A percentile compares a stretch with the other conserved stretches of the same genome.
Evolutionary conservation across 2,329 filamentous ascomycete species (phyloP).

Genomic region (Orbilia brochopaga): DNA sequence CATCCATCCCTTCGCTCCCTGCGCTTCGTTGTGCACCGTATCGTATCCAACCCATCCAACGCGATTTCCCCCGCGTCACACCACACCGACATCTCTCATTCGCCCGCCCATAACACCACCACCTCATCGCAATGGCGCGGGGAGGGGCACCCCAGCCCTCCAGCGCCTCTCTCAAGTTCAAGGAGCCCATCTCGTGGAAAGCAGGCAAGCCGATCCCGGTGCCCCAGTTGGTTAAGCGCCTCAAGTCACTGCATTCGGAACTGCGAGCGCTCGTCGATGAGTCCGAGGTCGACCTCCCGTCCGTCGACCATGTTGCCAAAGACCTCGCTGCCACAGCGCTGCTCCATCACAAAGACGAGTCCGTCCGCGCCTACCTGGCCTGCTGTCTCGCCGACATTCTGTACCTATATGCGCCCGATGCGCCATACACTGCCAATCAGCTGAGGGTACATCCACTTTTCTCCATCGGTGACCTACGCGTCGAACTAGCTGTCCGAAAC

Average conservation of each 20-base stretch:
- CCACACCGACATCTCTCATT: conserved; percentile 8
- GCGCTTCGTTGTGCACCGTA: conserved; percentile 24
- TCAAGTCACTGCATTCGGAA: conserved; percentile 82
- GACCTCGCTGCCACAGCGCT: conserved; percentile 83
- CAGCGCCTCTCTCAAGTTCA: conserved; percentile 69
- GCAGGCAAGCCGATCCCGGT: conserved; percentile 88
- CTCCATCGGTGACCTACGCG: conserved; percentile 2
- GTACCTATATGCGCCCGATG: conserved; percentile 89
- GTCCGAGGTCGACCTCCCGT: conserved; percentile 74
- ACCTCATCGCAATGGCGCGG: conserved; percentile 39
- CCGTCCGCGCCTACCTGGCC: conserved; percentile 85
- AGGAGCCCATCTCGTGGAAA: conserved; percentile 86
- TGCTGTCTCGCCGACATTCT: conserved; percentile 93
- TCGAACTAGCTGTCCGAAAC: background rate
- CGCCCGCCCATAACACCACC: background rate
- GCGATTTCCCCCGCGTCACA: conserved; percentile 48
- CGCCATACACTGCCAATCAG: conserved; percentile 87
- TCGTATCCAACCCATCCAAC: conserved; percentile 28
- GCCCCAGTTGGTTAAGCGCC: conserved; percentile 77
- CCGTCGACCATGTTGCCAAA: conserved; percentile 81
- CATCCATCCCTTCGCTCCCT: conserved; percentile 16
- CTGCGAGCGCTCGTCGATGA: conserved; percentile 86
- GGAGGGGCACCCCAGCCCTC: conserved; percentile 49
- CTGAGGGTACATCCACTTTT: conserved; percentile 72
- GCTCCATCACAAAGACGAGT: conserved; percentile 87